Conservation (phyloP, 768 basidiomycete genomes). For the Lactarius indigo region DNA sequence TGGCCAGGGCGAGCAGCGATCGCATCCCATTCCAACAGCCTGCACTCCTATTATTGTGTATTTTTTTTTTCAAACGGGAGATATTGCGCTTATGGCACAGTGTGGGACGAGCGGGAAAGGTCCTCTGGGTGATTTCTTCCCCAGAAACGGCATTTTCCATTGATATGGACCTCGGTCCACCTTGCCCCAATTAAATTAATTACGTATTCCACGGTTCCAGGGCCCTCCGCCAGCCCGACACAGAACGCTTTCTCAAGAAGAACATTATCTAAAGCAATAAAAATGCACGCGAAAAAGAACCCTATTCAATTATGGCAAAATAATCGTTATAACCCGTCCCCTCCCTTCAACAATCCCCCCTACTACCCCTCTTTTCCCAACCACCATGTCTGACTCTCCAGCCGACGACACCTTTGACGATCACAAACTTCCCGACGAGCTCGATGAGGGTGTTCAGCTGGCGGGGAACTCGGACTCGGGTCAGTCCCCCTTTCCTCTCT, state of each 20-base stretch:
- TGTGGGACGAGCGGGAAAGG: constrained; percentile 19
- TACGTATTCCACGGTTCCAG: constrained; percentile 29
- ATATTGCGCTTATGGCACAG: constrained; percentile 25
- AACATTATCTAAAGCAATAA: constrained; percentile 44
- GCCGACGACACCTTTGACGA: constrained; percentile 52
- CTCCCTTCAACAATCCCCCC: constrained; percentile 39
- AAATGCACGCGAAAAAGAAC: constrained; percentile 61
- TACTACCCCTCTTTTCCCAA: constrained; percentile 29
- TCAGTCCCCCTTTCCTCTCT: constrained; percentile 23
- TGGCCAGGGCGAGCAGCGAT: constrained; percentile 9
- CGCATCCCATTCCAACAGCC: constrained; percentile 5
- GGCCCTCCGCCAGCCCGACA: constrained; percentile 26
- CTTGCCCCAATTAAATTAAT: constrained; percentile 26
- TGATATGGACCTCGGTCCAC: constrained; percentile 21
- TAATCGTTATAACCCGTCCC: constrained; percentile 64
- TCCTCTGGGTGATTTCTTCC: constrained; percentile 19
- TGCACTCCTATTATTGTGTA: background rate
- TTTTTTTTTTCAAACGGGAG: constrained; percentile 5
- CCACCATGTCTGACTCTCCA: constrained; percentile 61
- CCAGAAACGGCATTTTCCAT: constrained; percentile 28
- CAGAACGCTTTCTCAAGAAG: constrained; percentile 27
- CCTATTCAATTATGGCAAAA: constrained; percentile 43
- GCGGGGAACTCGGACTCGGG: constrained; percentile 33
- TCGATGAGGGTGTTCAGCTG: constrained; percentile 48
- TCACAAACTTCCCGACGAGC: constrained; percentile 56